Evolutionary conservation across 768 basidiomycete genomes (phyloP).

Genomic region (Wakefieldia striispora): DNA sequence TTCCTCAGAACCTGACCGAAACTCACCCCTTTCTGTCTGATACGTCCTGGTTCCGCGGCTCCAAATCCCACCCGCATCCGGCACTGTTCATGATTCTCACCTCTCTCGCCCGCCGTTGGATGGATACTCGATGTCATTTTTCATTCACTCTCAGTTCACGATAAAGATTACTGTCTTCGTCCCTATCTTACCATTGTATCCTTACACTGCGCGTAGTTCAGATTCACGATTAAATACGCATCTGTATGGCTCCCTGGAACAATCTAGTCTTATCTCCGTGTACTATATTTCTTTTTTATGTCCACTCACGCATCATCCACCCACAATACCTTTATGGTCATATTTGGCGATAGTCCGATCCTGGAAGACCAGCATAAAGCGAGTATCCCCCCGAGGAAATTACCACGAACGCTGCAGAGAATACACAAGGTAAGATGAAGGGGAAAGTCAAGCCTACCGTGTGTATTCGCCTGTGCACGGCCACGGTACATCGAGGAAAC

Average conservation of each 20-base stretch:
- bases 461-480: too few relatives aligned
- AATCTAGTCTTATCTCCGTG: too few relatives aligned
- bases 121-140: background rate
- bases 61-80: constrained; percentile 9
- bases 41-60: background rate
- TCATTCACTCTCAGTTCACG: background rate
- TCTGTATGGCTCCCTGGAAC: background rate
- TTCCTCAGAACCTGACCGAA: constrained; percentile 2
- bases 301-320: too few relatives aligned
- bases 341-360: too few relatives aligned
- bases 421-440: too few relatives aligned
- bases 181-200: background rate
- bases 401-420: too few relatives aligned
- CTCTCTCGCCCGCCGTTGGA: background rate
- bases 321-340: too few relatives aligned
- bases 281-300: too few relatives aligned
- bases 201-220: background rate
- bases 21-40: background rate
- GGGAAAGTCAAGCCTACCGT: too few relatives aligned
- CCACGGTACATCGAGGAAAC: too few relatives aligned
- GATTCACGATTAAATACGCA: background rate
- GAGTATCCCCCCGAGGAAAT: too few relatives aligned
- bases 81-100: background rate
- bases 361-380: too few relatives aligned
- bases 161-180: background rate